phyloP scores from a whole-genome alignment of 1,284 basidiomycete genomes.

The Heterobasidion irregulare region DNA sequence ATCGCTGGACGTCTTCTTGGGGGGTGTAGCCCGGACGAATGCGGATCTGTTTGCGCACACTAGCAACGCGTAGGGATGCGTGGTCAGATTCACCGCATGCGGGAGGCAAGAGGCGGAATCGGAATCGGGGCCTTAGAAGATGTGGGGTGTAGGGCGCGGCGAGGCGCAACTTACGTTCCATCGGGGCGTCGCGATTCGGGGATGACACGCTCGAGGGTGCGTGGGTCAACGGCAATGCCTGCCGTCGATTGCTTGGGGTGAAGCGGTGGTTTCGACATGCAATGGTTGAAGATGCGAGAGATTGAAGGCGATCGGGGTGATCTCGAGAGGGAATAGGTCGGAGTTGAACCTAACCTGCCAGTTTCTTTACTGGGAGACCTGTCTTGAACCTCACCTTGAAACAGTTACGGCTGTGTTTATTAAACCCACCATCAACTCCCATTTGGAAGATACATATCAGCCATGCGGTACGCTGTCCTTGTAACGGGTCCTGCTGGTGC shows the following conservation, averaged over 20 bases:
- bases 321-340: too few relatives aligned
- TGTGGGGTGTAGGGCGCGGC: slow-evolving; percentile 2
- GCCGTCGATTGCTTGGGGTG: slow-evolving; percentile 61
- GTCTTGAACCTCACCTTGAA: too few relatives aligned
- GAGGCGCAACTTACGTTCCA: slow-evolving; percentile 66
- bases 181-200: slow-evolving; percentile 79
- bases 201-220: slow-evolving; percentile 80
- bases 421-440: not conserved
- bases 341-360: too few relatives aligned
- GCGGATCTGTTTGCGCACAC: slow-evolving; percentile 83
- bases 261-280: slow-evolving; percentile 73
- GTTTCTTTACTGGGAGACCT: too few relatives aligned
- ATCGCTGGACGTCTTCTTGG: slow-evolving; percentile 85
- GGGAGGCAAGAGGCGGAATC: not conserved
- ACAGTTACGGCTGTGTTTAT: not conserved
- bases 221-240: slow-evolving; percentile 80
- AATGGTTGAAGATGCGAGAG: not conserved
- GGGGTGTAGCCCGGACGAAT: slow-evolving; percentile 92
- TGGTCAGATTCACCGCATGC: not conserved
- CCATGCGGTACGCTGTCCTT: slow-evolving; percentile 87
- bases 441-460: not conserved
- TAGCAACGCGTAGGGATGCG: slow-evolving; percentile 21
- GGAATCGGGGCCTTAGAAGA: slow-evolving; percentile 7
- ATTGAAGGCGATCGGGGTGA: not conserved
- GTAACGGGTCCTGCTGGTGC: slow-evolving; percentile 92